Conservation (phyloP, 1,139 yeast species). For the Scheffersomyces cryptocercus region DNA sequence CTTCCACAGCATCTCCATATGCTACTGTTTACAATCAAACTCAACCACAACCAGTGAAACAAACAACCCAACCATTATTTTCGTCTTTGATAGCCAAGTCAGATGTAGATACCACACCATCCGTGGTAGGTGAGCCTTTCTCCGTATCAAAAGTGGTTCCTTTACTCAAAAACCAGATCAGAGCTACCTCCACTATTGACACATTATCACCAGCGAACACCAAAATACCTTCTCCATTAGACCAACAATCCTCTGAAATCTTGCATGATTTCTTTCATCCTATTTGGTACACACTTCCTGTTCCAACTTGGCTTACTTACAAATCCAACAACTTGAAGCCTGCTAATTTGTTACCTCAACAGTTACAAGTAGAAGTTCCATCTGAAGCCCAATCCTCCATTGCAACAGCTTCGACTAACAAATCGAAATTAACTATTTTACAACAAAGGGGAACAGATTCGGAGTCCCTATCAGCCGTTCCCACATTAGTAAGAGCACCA, state of each 20-base stretch:
- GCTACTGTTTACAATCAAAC: slow-evolving; percentile 17
- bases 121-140: slow-evolving; percentile 60
- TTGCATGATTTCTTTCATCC: slow-evolving; percentile 79
- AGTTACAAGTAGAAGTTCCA: slow-evolving; percentile 5
- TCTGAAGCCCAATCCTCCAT: slow-evolving; percentile 2
- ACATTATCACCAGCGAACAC: slow-evolving; percentile 48
- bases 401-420: slow-evolving; percentile 2
- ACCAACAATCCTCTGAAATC: slow-evolving; percentile 64
- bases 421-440: slow-evolving; percentile 14
- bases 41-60: slow-evolving; percentile 23
- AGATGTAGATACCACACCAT: slow-evolving; percentile 63
- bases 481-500: slow-evolving; percentile 11
- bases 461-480: slow-evolving; percentile 10
- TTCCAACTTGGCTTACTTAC: slow-evolving; percentile 79
- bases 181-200: slow-evolving; percentile 45
- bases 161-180: slow-evolving; percentile 28
- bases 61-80: slow-evolving; percentile 60
- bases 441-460: slow-evolving; percentile 11
- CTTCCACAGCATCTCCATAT: slow-evolving; percentile 14
- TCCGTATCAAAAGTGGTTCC: slow-evolving; percentile 62
- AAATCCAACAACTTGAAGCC: slow-evolving; percentile 23
- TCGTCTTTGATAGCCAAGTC: slow-evolving; percentile 67
- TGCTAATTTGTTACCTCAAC: slow-evolving; percentile 7
- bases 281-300: slow-evolving; percentile 79
- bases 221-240: slow-evolving; percentile 60